Base-by-base conservation (phyloP, 1,284 basidiomycete genomes). In the Sparassis latifolia region DNA sequence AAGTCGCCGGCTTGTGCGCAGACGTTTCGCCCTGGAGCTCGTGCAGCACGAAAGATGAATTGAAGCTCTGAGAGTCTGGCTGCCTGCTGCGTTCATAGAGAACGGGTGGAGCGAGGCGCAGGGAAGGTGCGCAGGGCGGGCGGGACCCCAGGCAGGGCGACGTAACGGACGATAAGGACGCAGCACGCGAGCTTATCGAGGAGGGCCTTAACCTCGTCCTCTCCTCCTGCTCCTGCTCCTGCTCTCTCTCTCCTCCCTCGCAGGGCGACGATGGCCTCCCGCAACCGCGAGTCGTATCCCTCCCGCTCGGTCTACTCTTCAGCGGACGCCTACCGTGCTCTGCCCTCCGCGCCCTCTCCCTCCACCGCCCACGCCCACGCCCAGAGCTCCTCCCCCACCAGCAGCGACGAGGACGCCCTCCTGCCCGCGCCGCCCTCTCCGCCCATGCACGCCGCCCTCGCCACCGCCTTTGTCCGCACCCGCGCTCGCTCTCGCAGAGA, bases 261-360 rank as follows among this genome's bases (percentile, higher is more conserved):
- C 41, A 10, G 10, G 33, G 30, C 58, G n/a, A n/a, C 42, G 33
- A 50, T 50, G 48, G 35, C 52, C 41, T 63, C 58, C 51, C 59
- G 65, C 52, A 53, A 56, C 40, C 59, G 58, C 45, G 63, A 64
- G 48, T 47, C 56, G 35, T 33, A 20, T 20, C 20, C 55, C 10
- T 51, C 52, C 4, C 59, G 59, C 47, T 43, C 39, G 33, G 58
- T 54, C 43, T 60, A 66, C 55, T 64, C 63, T 29, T 59, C 55
- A 33, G 62, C 65, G 33, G 65, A 66, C 55, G 62, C 62, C 42
- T 65, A 66, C 44, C 62, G 65, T 49, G 44, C 60, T 12, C 48
- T 64, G 12, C 54, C 56, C 47, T 55, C 56, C 32, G 54, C 58
- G 37, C 55, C 60, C 39, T 54, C 55, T 42, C 44, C 52, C 44